A percentile compares a stretch with the other conserved stretches of the same genome.
phyloP scores from a whole-genome alignment of 352 stramenopile genomes.

The Globisporangium spiculum region DNA sequence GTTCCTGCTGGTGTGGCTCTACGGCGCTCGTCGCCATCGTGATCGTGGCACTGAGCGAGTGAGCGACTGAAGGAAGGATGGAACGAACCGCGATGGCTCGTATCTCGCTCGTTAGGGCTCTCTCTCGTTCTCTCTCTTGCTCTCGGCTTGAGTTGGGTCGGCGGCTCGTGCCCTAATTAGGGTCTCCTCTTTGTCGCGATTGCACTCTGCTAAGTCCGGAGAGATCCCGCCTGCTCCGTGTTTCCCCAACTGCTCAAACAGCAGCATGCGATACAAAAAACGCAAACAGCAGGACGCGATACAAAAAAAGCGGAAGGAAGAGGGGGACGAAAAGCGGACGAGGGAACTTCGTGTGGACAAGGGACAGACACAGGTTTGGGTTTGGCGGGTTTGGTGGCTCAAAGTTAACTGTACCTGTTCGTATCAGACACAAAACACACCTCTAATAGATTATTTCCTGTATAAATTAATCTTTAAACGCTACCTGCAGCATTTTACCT shows the following conservation, averaged over 20 bases:
- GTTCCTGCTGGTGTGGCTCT: not conserved
- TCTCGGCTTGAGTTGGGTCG: not conserved
- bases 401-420: not conserved
- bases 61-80: not conserved
- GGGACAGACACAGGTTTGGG: not conserved
- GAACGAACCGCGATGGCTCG: not conserved
- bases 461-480: not conserved
- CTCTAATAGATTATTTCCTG: not conserved
- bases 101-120: not conserved
- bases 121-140: not conserved
- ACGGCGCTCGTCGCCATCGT: not conserved
- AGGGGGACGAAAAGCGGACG: not conserved
- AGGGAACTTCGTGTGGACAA: not conserved
- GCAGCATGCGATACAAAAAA: not conserved
- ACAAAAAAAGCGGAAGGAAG: conserved; percentile 3
- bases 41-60: no score
- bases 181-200: conserved; percentile 4
- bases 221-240: not conserved
- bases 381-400: not conserved
- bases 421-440: not conserved
- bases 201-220: not conserved
- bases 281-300: not conserved
- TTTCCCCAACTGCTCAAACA: not conserved
- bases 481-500: not conserved
- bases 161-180: conserved; percentile 10